Percentiles rank a stretch among this genome's conserved stretches.
phyloP scores from a whole-genome alignment of 176 grass and related monocot species.

The Bothriochloa decipiens region DNA sequence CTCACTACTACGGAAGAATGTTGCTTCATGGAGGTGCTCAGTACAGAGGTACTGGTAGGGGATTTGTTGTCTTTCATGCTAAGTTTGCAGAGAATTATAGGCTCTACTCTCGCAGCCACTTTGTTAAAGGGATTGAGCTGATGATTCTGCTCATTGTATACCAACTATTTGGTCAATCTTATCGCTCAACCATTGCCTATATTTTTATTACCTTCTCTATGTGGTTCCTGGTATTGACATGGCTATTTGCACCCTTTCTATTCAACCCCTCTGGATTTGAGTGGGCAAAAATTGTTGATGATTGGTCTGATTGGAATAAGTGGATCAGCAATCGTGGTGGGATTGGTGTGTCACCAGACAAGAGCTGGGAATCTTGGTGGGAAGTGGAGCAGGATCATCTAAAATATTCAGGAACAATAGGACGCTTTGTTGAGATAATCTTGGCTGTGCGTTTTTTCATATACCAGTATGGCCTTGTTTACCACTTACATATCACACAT shows the following conservation, averaged over 20 bases:
- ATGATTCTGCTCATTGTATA: slow-evolving; percentile 86
- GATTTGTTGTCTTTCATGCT: slow-evolving; percentile 95
- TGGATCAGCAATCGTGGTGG: slow-evolving; percentile 92
- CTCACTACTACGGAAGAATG: slow-evolving; percentile 92
- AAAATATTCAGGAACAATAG: slow-evolving; percentile 69
- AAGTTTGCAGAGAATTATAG: slow-evolving; percentile 97
- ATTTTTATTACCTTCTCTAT: slow-evolving; percentile 77
- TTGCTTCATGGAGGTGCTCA: slow-evolving; percentile 92
- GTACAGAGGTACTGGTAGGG: slow-evolving; percentile 81
- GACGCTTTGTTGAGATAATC: slow-evolving; percentile 72
- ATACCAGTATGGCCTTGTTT: slow-evolving; percentile 96
- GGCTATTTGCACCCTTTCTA: slow-evolving; percentile 90
- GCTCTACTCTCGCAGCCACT: slow-evolving; percentile 96
- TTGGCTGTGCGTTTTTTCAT: slow-evolving; percentile 81
- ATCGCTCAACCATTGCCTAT: slow-evolving; percentile 68
- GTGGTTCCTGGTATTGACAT: slow-evolving; percentile 91
- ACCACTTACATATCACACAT: slow-evolving; percentile 67
- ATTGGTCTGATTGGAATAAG: slow-evolving; percentile 96
- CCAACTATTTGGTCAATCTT: slow-evolving; percentile 79
- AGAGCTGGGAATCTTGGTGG: slow-evolving; percentile 99
- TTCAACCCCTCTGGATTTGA: slow-evolving; percentile 97
- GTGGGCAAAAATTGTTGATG: slow-evolving; percentile 94
- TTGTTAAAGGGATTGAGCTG: slow-evolving; percentile 91
- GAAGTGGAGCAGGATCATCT: slow-evolving; percentile 87
- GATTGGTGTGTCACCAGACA: slow-evolving; percentile 81